These are phyloP conservation scores for Phytophthora constricta DNA, from an alignment of 352 stramenopile genomes.

Conservation along the genomic window DNA sequence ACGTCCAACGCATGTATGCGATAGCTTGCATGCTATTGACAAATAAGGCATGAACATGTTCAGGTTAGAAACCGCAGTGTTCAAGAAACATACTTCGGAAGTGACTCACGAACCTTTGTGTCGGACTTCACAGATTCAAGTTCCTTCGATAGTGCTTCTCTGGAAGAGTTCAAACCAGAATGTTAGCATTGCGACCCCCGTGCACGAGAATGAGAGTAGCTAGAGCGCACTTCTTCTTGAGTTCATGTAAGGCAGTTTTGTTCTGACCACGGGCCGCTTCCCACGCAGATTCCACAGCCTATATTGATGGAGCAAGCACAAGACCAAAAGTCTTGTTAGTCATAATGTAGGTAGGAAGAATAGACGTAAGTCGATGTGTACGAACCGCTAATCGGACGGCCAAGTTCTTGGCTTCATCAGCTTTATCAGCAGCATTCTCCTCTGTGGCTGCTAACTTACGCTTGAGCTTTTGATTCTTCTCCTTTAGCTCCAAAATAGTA, in stretches of 20 bases:
- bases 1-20: slow-evolving; percentile 78
- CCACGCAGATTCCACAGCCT: slow-evolving; percentile 84
- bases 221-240: slow-evolving; percentile 73
- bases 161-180: slow-evolving; percentile 8
- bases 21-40: slow-evolving; percentile 64
- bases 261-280: slow-evolving; percentile 81
- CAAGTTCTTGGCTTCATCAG: slow-evolving; percentile 78
- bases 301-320: no score
- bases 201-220: background rate
- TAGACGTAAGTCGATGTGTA: slow-evolving; percentile 6
- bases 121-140: slow-evolving; percentile 71
- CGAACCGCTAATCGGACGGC: slow-evolving; percentile 62
- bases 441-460: slow-evolving; percentile 57
- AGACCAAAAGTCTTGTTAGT: background rate
- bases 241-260: slow-evolving; percentile 74
- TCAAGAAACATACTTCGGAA: background rate
- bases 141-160: slow-evolving; percentile 70
- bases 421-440: slow-evolving; percentile 54
- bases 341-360: background rate
- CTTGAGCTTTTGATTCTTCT: slow-evolving; percentile 81
- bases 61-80: background rate
- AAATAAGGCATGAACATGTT: background rate
- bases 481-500: slow-evolving; percentile 73
- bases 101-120: slow-evolving; percentile 51
- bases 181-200: background rate